Percentiles rank a stretch among this genome's conserved stretches.
Conservation (phyloP, 495 filamentous ascomycete species). For the Lasiosphaeria ovina region DNA sequence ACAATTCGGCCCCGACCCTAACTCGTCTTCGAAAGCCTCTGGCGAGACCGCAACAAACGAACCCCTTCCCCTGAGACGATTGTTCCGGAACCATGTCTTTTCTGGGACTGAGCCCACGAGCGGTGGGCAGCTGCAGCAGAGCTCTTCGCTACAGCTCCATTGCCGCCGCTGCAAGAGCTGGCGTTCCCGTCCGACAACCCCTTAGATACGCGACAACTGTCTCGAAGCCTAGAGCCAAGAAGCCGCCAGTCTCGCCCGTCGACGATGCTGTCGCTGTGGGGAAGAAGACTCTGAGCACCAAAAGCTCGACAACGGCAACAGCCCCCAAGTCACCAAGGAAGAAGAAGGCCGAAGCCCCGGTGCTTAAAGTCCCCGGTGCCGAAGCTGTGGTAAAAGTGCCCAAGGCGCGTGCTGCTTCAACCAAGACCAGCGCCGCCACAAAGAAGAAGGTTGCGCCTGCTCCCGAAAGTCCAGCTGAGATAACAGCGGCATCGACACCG, state of each 20-base stretch:
- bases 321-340: conserved; percentile 9
- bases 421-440: conserved; percentile 6
- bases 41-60: too few relatives aligned
- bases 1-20: not conserved
- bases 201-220: conserved; percentile 10
- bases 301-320: conserved; percentile 2
- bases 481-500: not conserved
- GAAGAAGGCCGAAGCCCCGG: conserved; percentile 6
- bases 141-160: not conserved
- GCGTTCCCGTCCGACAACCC: not conserved
- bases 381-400: conserved; percentile 1
- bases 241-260: conserved; percentile 3
- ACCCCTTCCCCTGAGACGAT: too few relatives aligned
- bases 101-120: not conserved
- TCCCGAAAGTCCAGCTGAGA: not conserved
- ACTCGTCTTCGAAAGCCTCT: too few relatives aligned
- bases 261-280: not conserved
- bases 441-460: conserved; percentile 8
- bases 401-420: conserved; percentile 13
- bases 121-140: not conserved
- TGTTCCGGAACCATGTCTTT: conserved; percentile 3
- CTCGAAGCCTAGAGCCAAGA: conserved; percentile 11
- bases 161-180: not conserved
- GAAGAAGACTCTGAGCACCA: conserved; percentile 14
- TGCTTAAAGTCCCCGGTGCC: not conserved